phyloP scores from a whole-genome alignment of 768 basidiomycete genomes.

The Lactarius hatsudake region DNA sequence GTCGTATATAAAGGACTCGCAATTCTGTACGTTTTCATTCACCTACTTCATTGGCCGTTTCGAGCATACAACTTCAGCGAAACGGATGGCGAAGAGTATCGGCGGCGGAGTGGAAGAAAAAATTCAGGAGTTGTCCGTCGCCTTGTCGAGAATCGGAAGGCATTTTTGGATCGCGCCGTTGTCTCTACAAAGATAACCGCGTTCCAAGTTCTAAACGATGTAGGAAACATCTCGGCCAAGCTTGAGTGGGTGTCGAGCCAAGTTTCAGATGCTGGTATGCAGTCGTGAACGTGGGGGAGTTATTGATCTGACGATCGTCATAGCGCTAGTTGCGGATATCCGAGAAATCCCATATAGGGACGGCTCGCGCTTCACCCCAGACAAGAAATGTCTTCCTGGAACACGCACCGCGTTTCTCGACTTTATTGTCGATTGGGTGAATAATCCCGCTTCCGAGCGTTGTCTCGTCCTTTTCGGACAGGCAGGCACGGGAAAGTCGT shows the following conservation, averaged over 20 bases:
- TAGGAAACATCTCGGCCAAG: not conserved
- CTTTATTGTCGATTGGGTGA: not conserved
- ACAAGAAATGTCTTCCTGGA: not conserved
- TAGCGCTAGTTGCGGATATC: no score
- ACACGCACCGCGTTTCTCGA: not conserved
- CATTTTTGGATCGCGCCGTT: not conserved
- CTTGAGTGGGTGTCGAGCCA: not conserved
- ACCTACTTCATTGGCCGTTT: not conserved
- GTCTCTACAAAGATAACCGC: not conserved
- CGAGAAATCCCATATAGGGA: no score
- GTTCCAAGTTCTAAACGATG: not conserved
- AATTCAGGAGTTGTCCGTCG: not conserved
- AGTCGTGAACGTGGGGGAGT: no score
- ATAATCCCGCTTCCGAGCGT: not conserved
- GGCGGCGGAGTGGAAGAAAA: not conserved
- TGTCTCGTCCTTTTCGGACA: constrained; percentile 1
- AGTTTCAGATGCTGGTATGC: not conserved
- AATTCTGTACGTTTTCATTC: not conserved
- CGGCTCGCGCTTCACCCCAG: no score
- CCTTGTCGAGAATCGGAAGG: not conserved
- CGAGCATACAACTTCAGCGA: not conserved
- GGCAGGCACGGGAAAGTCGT: not conserved
- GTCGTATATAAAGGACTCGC: not conserved
- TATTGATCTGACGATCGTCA: no score
- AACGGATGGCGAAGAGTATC: not conserved